Percentiles rank a stretch among this genome's conserved stretches.
These are phyloP conservation scores for Syncephalastrum contaminatum DNA, from an alignment of 371 early-diverging fungal species.

Conservation along the genomic window DNA sequence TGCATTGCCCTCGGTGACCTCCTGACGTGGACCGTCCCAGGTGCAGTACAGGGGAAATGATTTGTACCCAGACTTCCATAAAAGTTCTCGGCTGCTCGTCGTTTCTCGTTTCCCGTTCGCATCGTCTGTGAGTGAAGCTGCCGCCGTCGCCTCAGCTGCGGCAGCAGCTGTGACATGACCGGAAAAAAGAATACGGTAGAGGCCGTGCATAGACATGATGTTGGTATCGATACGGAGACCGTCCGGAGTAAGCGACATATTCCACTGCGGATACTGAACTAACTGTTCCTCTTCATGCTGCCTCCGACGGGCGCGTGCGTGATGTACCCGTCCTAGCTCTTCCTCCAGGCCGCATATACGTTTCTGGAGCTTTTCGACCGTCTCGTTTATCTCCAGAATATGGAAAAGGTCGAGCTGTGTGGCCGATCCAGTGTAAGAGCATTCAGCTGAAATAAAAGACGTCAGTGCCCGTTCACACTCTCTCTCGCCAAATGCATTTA, in stretches of 20 bases:
- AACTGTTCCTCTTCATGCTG: neutral
- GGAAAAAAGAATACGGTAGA: constrained; percentile 30
- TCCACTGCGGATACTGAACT: constrained; percentile 25
- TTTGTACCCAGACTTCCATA: constrained; percentile 12
- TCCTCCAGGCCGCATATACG: constrained; percentile 28
- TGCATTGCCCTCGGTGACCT: neutral
- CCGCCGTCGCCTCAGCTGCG: neutral
- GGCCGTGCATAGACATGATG: constrained; percentile 32
- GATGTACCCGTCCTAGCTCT: constrained; percentile 19
- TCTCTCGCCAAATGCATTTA: neutral
- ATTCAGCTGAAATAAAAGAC: constrained; percentile 14
- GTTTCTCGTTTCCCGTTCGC: constrained; percentile 6
- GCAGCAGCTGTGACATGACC: constrained; percentile 24
- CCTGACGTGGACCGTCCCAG: constrained; percentile 5
- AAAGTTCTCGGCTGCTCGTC: constrained; percentile 1
- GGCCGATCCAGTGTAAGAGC: constrained; percentile 40
- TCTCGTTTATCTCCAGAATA: constrained; percentile 35
- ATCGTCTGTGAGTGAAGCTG: constrained; percentile 4
- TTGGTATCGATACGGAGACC: constrained; percentile 43
- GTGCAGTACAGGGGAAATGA: constrained; percentile 14
- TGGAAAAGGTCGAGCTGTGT: constrained; percentile 45
- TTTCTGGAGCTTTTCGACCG: constrained; percentile 29
- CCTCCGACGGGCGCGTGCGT: constrained; percentile 5
- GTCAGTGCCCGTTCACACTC: neutral
- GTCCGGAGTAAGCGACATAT: constrained; percentile 29